Conservation (phyloP, 2,329 filamentous ascomycete genomes). For the Pseudogymnoascus sp. region DNA sequence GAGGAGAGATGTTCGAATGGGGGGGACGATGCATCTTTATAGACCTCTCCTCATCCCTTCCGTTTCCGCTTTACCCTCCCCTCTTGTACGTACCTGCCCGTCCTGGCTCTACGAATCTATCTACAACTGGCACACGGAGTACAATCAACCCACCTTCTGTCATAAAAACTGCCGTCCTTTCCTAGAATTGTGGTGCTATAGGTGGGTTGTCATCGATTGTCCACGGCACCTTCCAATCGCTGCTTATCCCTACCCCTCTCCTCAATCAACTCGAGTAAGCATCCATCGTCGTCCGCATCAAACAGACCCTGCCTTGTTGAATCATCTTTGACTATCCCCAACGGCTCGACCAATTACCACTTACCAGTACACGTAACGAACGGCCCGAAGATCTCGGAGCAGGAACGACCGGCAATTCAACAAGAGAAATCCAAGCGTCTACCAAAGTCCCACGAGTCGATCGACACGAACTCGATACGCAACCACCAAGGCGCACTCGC, state of each 20-base stretch:
- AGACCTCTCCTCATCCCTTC: background rate
- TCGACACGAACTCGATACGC: background rate
- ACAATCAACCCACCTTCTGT: background rate
- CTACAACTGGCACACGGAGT: background rate
- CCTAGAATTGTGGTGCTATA: background rate
- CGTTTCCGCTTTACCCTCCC: background rate
- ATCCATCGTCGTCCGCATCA: background rate
- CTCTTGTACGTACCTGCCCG: background rate
- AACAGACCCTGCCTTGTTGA: background rate
- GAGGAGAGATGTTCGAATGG: background rate
- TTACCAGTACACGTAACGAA: background rate
- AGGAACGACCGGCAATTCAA: constrained; percentile 3
- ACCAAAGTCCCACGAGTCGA: background rate
- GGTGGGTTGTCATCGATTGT: background rate
- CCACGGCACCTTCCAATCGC: background rate
- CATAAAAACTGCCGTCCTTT: background rate
- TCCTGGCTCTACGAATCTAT: background rate
- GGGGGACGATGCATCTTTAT: background rate
- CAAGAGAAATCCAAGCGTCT: background rate
- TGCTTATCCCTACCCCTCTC: background rate
- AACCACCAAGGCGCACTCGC: background rate
- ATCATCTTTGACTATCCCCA: background rate
- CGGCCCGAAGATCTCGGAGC: background rate
- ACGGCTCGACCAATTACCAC: background rate
- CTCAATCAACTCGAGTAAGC: background rate